A percentile compares a stretch with the other conserved stretches of the same genome.
These are phyloP conservation scores for Diplogelasinospora grovesii DNA, from an alignment of 495 filamentous ascomycete genomes.

Conservation along the genomic window DNA sequence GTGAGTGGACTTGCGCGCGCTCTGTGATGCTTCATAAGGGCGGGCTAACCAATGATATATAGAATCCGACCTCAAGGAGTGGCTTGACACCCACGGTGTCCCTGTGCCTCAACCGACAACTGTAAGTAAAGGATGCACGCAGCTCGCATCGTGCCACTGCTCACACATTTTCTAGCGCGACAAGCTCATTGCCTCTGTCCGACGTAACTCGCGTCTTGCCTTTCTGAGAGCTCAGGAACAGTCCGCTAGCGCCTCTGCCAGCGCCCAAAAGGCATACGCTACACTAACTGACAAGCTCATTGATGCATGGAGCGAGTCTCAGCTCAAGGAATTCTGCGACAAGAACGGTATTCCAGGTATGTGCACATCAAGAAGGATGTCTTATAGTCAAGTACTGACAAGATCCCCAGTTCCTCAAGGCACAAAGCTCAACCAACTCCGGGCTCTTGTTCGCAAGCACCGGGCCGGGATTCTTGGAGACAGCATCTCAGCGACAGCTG, in stretches of 20 bases:
- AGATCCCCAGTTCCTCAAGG: slow-evolving; percentile 80
- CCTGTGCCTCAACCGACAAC: slow-evolving; percentile 79
- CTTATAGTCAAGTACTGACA: slow-evolving; percentile 31
- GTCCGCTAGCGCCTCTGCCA: slow-evolving; percentile 54
- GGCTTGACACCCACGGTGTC: slow-evolving; percentile 84
- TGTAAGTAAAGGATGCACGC: slow-evolving; percentile 18
- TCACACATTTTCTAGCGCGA: slow-evolving; percentile 50
- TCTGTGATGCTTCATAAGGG: slow-evolving; percentile 26
- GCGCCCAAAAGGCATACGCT: slow-evolving; percentile 60
- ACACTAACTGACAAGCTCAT: slow-evolving; percentile 76
- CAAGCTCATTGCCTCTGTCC: slow-evolving; percentile 79
- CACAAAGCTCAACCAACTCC: slow-evolving; percentile 77
- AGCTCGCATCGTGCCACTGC: background rate
- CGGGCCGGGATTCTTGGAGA: slow-evolving; percentile 67
- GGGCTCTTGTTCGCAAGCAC: slow-evolving; percentile 87
- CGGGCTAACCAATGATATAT: no score
- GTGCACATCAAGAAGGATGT: background rate
- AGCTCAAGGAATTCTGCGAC: slow-evolving; percentile 90
- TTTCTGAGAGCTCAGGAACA: slow-evolving; percentile 57
- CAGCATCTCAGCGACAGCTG: slow-evolving; percentile 53
- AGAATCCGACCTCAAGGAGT: slow-evolving; percentile 53
- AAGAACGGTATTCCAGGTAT: slow-evolving; percentile 63
- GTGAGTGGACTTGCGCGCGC: slow-evolving; percentile 39
- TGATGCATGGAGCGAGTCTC: slow-evolving; percentile 79
- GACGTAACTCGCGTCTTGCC: slow-evolving; percentile 80